These are phyloP conservation scores for Teunomyces tritomae DNA, from an alignment of 805 yeast genomes.

Conservation along the genomic window DNA sequence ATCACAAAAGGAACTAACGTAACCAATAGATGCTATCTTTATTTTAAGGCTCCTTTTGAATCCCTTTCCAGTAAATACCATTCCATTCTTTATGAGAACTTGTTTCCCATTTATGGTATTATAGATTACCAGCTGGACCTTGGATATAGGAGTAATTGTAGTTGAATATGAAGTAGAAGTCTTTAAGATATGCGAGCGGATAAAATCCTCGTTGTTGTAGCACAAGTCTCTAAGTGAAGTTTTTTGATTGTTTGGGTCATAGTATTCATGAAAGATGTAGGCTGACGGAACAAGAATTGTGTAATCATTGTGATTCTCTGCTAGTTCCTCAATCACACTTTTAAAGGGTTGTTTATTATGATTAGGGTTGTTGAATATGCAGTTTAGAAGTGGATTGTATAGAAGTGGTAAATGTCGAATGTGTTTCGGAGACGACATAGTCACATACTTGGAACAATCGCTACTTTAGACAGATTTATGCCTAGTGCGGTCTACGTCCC, in stretches of 20 bases:
- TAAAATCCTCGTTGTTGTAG: slow-evolving; percentile 52
- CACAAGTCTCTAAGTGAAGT: slow-evolving; percentile 50
- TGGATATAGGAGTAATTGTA: slow-evolving; percentile 24
- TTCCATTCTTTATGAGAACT: slow-evolving; percentile 53
- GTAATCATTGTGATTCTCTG: slow-evolving; percentile 47
- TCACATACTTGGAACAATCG: neutral
- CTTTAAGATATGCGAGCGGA: slow-evolving; percentile 59
- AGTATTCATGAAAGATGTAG: slow-evolving; percentile 34
- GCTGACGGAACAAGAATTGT: slow-evolving; percentile 66
- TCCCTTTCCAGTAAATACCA: slow-evolving; percentile 56
- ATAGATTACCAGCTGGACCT: slow-evolving; percentile 42
- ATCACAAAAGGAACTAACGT: slow-evolving; percentile 55
- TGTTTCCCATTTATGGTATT: slow-evolving; percentile 57
- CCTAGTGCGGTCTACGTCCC: neutral
- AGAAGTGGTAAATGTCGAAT: slow-evolving; percentile 48
- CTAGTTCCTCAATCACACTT: slow-evolving; percentile 43
- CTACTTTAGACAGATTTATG: neutral
- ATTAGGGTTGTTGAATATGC: slow-evolving; percentile 62
- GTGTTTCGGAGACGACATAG: slow-evolving; percentile 4
- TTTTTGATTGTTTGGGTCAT: slow-evolving; percentile 29
- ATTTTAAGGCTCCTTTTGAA: slow-evolving; percentile 46
- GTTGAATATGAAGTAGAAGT: slow-evolving; percentile 23
- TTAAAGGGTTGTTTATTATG: slow-evolving; percentile 42
- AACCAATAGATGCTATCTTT: slow-evolving; percentile 43
- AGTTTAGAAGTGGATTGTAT: slow-evolving; percentile 62